A percentile compares a stretch with the other conserved stretches of the same genome.
These are phyloP conservation scores for Coemansia furcata DNA, from an alignment of 192 early-diverging fungal genomes.

Conservation along the genomic window DNA sequence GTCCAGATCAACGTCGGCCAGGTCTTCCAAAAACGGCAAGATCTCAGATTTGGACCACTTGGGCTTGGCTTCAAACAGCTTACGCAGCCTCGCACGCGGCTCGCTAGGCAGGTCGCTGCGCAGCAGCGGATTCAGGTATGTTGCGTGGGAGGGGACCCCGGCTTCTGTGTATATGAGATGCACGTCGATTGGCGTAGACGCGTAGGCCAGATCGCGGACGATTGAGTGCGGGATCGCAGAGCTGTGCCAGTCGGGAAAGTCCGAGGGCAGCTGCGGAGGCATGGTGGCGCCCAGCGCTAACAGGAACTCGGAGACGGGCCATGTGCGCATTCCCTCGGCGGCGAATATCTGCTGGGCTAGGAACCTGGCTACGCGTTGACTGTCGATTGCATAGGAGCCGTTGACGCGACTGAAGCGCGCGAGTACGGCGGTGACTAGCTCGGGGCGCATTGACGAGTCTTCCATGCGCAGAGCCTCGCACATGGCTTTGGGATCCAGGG, in stretches of 20 bases:
- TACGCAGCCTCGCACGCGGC: conserved; percentile 22
- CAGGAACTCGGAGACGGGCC: conserved; percentile 41
- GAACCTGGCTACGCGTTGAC: conserved; percentile 24
- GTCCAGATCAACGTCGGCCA: conserved; percentile 32
- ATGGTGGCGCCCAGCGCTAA: conserved; percentile 30
- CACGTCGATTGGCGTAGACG: conserved; percentile 18
- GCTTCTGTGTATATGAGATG: conserved; percentile 15
- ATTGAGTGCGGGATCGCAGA: conserved; percentile 25
- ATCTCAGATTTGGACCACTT: conserved; percentile 35
- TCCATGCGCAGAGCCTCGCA: conserved; percentile 18
- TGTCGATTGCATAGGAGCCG: conserved; percentile 23
- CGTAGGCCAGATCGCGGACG: conserved; percentile 45
- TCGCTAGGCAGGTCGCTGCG: conserved; percentile 27
- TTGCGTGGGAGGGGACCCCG: conserved; percentile 12
- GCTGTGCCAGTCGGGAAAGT: conserved; percentile 23
- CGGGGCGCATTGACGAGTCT: conserved; percentile 5
- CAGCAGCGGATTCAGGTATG: conserved; percentile 28
- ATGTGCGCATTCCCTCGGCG: conserved; percentile 24
- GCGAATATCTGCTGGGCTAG: conserved; percentile 48
- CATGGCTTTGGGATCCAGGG: conserved; percentile 12
- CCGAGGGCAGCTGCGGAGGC: conserved; percentile 38
- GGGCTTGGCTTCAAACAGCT: conserved; percentile 38
- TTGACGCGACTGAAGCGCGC: conserved; percentile 11
- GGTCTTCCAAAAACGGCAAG: conserved; percentile 45
- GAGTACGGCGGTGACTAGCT: conserved; percentile 36